Base-by-base conservation (phyloP, 495 filamentous ascomycete genomes). In the Aspergillus avenaceus region DNA sequence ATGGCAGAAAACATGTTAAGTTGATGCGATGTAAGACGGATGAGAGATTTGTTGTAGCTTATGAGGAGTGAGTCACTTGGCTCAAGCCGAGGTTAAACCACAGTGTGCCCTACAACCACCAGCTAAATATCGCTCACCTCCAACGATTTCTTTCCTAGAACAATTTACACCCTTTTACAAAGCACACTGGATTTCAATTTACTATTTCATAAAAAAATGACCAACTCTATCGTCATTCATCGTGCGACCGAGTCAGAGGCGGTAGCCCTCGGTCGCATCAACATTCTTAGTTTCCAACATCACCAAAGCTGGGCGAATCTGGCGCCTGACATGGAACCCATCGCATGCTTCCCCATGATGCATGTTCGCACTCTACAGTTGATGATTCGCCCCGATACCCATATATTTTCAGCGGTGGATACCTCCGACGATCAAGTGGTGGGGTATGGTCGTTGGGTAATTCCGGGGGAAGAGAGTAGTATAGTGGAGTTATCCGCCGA, bases 391-490 rank as follows among this genome's bases (percentile, higher is more conserved):
- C 44, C 52, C 7, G 8, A 41, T 2, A 27, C 41, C 2, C 58
- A 61, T 16, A 40, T 61, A 41, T n/a, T 57, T 5, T 36, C 31
- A 0, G 53, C 58, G 0, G 45, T 45, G 8, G 54, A 57, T 32
- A n/a, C 29, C 2, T n/a, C 27, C 1, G 37, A 23, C 9, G 52
- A 49, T 14, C 37, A 22, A 3, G 21, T 55, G 1, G 23, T 58
- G 12, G 58, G 54, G 4, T 61, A 52, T 14, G 45, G 54, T 21
- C 51, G 58, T 8, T 61, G 58, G 58, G 21, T 21, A 8, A 26
- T 58, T 3, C 58, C 58, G 0, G 31, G 21, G 13, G 26, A 13
- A 29, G 12, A n/a, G 12, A 22, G 12, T 13, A 32, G 22, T 9
- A 21, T 8, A 5, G 54, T 56, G 22, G 45, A 42, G 16, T 26